Base-by-base conservation (phyloP, 306 rosid genomes). In the Canavalia ensiformis region DNA sequence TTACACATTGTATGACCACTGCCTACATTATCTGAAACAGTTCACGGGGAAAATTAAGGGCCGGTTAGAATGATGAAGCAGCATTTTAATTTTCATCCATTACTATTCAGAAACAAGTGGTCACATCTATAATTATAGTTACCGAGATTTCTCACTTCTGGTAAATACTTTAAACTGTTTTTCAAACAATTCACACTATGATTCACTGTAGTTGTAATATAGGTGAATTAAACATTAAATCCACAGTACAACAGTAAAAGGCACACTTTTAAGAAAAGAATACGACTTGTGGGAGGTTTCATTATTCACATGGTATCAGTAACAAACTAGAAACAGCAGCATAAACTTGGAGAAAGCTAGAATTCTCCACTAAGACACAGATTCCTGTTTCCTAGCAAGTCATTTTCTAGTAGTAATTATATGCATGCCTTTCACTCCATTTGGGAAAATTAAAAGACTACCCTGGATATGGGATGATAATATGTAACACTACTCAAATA, bases 401-500 rank as follows among this genome's bases (percentile, higher is more conserved):
- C 39, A 55, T 76, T 76, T 76, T 55, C 72, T 59, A 51, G 64
- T 9, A 62, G 18, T 35, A 60, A 76, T 56, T 65, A 76, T 25
- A 81, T 65, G 83, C 68, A 18, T 69, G 64, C 54, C 35, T 54
- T 68, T 57, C 31, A 42, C 45, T 45, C 44, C 78, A 25, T 18
- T 58, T 8, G 11, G 29, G 49, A 13, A 73, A 54, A 41, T 57
- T 72, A 30, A 6, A 46, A 71, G 35, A 28, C 29, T 45, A 4
- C 7, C 58, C 10, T 29, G 77, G 63, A 39, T 72, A 47, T 66
- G 69, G 68, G 39, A 44, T 7, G 25, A 64, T 81, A 37, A 67
- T 55, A 62, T 7, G 62, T 51, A 66, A 18, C 54, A 72, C 88
- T 84, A 91, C 83, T 89, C 90, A 42, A 91, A 90, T 31, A 93